A percentile compares a stretch with the other conserved stretches of the same genome.
phyloP scores from a whole-genome alignment of 75 land plant genomes.

The Cunninghamia lanceolata region DNA sequence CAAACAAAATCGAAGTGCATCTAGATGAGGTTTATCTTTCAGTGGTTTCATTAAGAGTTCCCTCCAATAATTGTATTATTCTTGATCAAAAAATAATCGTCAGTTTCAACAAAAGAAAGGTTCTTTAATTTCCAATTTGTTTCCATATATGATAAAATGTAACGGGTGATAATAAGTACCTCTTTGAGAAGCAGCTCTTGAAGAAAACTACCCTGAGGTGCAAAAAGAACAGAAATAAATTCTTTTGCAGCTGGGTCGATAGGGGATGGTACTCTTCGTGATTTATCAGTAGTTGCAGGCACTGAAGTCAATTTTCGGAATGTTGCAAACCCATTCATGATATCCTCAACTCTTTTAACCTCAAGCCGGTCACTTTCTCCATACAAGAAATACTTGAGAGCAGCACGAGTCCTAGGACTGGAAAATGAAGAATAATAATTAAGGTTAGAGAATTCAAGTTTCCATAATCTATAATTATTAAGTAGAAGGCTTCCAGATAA shows the following conservation, averaged over 20 bases:
- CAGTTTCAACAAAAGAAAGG: neutral
- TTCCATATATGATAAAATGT: neutral
- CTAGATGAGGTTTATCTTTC: neutral
- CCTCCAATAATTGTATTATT: neutral
- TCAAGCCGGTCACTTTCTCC: constrained; percentile 36
- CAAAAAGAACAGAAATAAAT: constrained; percentile 30
- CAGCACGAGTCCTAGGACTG: constrained; percentile 48
- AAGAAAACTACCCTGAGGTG: constrained; percentile 47
- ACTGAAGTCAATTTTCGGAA: constrained; percentile 30
- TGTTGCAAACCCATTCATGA: constrained; percentile 35
- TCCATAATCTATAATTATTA: neutral
- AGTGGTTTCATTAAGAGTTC: neutral
- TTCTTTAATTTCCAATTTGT: neutral
- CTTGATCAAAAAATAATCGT: neutral
- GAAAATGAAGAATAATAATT: neutral
- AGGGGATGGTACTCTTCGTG: constrained; percentile 7
- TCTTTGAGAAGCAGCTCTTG: constrained; percentile 48
- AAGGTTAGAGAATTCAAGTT: neutral
- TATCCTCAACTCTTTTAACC: constrained; percentile 35
- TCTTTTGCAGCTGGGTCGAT: constrained; percentile 40
- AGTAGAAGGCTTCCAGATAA: no score
- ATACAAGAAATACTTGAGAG: constrained; percentile 50
- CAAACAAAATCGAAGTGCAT: neutral
- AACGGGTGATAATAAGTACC: constrained; percentile 13
- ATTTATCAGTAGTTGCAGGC: neutral